Evolutionary conservation across 2,329 filamentous ascomycete species (phyloP).

Genomic region (Ceratocystis alfenasii): DNA sequence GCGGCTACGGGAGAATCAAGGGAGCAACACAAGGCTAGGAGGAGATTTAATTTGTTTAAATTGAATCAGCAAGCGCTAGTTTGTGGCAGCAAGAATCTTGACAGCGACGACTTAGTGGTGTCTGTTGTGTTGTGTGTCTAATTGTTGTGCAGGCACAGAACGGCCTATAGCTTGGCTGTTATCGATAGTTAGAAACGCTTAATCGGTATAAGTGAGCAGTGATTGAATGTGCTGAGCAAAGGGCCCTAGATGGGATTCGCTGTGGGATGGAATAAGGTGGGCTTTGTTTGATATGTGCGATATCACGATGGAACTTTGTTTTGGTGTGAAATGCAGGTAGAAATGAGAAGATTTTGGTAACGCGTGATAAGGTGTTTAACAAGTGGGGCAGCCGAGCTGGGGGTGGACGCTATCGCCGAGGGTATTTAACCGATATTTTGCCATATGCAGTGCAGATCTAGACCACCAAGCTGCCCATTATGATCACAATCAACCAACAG

Average conservation of each 20-base stretch:
- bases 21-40: neutral
- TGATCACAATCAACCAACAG: too few species aligned
- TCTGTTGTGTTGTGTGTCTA: neutral
- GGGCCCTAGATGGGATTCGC: neutral
- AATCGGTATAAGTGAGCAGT: neutral
- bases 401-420: neutral
- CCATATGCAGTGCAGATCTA: neutral
- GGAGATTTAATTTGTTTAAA: neutral
- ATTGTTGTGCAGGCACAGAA: neutral
- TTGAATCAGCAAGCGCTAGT: neutral
- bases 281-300: slow-evolving; percentile 9
- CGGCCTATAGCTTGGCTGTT: neutral
- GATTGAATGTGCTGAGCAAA: neutral
- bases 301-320: slow-evolving; percentile 16
- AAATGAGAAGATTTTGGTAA: slow-evolving; percentile 9
- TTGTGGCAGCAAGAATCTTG: neutral
- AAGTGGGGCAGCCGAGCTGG: neutral
- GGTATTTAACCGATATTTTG: neutral
- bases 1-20: neutral
- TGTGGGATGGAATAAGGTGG: slow-evolving; percentile 1
- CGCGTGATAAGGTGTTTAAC: slow-evolving; percentile 13
- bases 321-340: slow-evolving; percentile 11
- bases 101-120: neutral
- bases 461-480: too few species aligned
- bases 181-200: neutral